phyloP scores from a whole-genome alignment of 768 basidiomycete genomes.

The Rhizopogon vesiculosus region DNA sequence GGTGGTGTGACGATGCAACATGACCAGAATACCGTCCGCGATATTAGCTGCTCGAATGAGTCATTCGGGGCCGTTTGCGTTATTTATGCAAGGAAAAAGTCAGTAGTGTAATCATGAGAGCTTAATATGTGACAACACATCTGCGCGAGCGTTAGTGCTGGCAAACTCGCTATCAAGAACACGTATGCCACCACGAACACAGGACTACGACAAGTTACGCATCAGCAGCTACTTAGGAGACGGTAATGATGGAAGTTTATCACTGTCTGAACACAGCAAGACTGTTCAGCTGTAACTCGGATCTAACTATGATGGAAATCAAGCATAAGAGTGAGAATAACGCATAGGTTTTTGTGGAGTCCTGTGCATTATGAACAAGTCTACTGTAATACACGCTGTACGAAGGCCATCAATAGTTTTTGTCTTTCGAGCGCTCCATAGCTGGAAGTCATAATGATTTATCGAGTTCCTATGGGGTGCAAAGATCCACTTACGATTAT shows the following conservation, averaged over 20 bases:
- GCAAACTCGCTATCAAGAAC: slow-evolving; percentile 77
- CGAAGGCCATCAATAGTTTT: slow-evolving; percentile 8
- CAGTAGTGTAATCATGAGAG: slow-evolving; percentile 1
- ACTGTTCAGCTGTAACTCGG: neutral
- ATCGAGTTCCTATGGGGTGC: neutral
- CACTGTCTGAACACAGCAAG: neutral
- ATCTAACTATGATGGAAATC: neutral
- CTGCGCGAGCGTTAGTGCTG: slow-evolving; percentile 68
- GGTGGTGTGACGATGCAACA: slow-evolving; percentile 89
- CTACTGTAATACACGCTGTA: neutral
- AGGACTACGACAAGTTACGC: slow-evolving; percentile 43
- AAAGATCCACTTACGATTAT: slow-evolving; percentile 69
- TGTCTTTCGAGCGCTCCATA: slow-evolving; percentile 30
- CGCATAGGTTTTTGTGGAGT: no score
- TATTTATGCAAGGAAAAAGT: slow-evolving; percentile 41
- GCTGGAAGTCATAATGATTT: slow-evolving; percentile 11
- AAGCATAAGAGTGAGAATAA: neutral
- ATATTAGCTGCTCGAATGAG: slow-evolving; percentile 88
- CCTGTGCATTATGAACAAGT: no score
- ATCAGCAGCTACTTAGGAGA: slow-evolving; percentile 1
- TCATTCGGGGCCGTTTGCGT: slow-evolving; percentile 79
- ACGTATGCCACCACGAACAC: slow-evolving; percentile 85
- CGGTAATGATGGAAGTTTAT: neutral
- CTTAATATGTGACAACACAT: slow-evolving; percentile 17
- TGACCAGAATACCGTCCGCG: slow-evolving; percentile 89